Base-by-base conservation (phyloP, 495 filamentous ascomycete species). In the Talaromyces wortmannii region DNA sequence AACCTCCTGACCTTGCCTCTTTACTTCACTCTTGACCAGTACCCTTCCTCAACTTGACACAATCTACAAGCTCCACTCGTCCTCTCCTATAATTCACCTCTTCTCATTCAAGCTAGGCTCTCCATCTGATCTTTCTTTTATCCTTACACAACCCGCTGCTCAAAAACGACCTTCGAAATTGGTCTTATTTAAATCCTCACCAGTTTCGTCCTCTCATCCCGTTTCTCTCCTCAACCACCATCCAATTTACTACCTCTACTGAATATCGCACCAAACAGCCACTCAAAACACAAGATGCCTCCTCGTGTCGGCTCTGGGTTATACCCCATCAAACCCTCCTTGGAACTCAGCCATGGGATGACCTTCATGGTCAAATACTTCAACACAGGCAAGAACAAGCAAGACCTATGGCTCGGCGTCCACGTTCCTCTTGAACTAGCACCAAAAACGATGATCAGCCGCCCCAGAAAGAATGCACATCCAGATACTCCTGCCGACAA, bases 361-460 rank as follows among this genome's bases (percentile, higher is more conserved):
- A 7, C 12, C 5, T 53, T 31, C 40, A 23, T 53, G 7, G 29
- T 53, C 2, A 53, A 53, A n/a, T 53, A 30, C 16, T 10, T 18
- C 8, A 53, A 53, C 7, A 8, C 12, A 6, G 52, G 3, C 5
- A 46, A 6, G 8, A 53, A 18, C 13, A 45, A 11, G 15, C 1
- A 31, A n/a, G 52, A 53, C 3, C 32, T 45, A 12, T 53, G 52
- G 52, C 29, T 53, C 30, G 52, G 52, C 2, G 29, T 53, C 4
- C 16, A 45, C 12, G 8, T 53, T 10, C 52, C 52, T 10, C 13
- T 45, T 2, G 10, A 6, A 13, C 11, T 46, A 12, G 42, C 43
- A 1, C 18, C 4, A 7, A 23, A 4, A 31, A 1, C 11, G 7
- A 15, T 18, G 10, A 10, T 7, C 15, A 46, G n/a, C 13, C 36